Evolutionary conservation across 768 basidiomycete genomes (phyloP), one percentile per base, ranked within the genome.

Genomic region (Boletus reticuloceps): DNA sequence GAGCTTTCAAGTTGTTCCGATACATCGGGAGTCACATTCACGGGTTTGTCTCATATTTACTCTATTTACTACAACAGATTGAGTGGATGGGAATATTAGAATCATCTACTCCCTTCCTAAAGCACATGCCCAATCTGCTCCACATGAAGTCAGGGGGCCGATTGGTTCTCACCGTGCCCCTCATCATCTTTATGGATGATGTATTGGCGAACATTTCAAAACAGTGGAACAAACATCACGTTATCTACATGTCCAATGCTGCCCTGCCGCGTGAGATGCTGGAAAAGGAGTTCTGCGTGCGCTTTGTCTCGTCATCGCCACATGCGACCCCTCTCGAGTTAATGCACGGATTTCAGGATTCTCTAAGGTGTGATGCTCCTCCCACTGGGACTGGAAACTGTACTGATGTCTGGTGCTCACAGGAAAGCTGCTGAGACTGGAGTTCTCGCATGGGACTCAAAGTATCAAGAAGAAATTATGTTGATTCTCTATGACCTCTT

Each of bases 221-320:
- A 37, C 73, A 75, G 19, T 76, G 71, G 68, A 72, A 76, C 38
- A 69, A 70, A 27, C 72, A 75, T 27, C 62, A 67, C 11, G 55
- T 63, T 0, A 39, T 64, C 0, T 75, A 75, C 29, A 58, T 74
- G 55, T 71, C 67, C 0, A 73, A 75, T 54, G 70, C 46, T 0
- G 17, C 42, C 72, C 0, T 74, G 66, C 3, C 59, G 62, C 1
- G 43, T 2, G 6, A 64, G 27, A 60, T 64, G 20, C 25, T 75
- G 0, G 70, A 77, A 29, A 68, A 74, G 36, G 69, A 71, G 25
- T 67, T 58, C n/a, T 59, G 51, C 48, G 46, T 74, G 3, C 58
- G 47, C 0, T 74, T 72, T 58, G 58, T 75, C 3, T 56, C 67
- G 0, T 59, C 63, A 0, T 76, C 73, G 4, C 74, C 74, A 7